Evolutionary conservation across 495 filamentous ascomycete genomes (phyloP).

Genomic region (Xylaria nigripes): DNA sequence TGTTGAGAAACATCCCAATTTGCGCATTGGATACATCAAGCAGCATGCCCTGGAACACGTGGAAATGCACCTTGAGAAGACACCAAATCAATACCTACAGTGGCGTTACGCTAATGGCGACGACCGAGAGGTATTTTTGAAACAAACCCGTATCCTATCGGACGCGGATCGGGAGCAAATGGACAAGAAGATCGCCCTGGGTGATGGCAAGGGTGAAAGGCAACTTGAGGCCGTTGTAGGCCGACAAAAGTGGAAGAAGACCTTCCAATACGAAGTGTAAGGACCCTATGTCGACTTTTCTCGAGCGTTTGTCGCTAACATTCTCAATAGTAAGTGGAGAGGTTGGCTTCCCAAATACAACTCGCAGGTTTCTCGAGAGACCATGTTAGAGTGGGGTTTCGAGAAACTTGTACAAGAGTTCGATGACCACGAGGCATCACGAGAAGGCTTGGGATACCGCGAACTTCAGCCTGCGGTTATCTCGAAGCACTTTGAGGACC

Average conservation of each 20-base stretch:
- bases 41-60: constrained; percentile 99
- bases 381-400: constrained; percentile 75
- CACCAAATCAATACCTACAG: constrained; percentile 95
- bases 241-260: constrained; percentile 98
- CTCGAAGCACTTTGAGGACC: constrained; percentile 94
- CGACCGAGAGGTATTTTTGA: constrained; percentile 93
- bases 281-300: constrained; percentile 18
- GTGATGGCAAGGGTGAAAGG: constrained; percentile 68
- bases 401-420: constrained; percentile 94
- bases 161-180: constrained; percentile 80
- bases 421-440: constrained; percentile 94
- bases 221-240: constrained; percentile 86
- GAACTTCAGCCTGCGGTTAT: constrained; percentile 87
- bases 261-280: constrained; percentile 95
- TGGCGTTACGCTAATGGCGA: constrained; percentile 98
- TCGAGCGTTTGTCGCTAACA: neutral
- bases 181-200: constrained; percentile 75
- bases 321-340: constrained; percentile 64
- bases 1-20: constrained; percentile 96
- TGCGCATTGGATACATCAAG: constrained; percentile 99
- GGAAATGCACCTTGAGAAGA: constrained; percentile 99
- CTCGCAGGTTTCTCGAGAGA: constrained; percentile 87
- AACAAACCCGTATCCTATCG: constrained; percentile 89
- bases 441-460: constrained; percentile 94
- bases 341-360: constrained; percentile 86